phyloP scores from a whole-genome alignment of 108 stramenopile genomes.

The Chaetoceros muelleri region DNA sequence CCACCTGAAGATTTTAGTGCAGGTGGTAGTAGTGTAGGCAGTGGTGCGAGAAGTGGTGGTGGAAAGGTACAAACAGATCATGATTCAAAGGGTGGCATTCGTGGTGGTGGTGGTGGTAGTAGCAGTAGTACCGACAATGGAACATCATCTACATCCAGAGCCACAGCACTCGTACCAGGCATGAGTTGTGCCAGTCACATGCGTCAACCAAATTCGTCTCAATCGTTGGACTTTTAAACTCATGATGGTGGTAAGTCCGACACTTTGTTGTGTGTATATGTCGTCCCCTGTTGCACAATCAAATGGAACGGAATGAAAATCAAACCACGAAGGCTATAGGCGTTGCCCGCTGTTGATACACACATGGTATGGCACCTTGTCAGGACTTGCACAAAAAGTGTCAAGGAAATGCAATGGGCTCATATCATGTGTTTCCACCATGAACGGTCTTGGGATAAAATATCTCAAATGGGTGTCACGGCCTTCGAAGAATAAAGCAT shows the following conservation, averaged over 20 bases:
- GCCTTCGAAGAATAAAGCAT: constrained; percentile 49
- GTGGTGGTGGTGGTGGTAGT: constrained; percentile 14
- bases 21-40: constrained; percentile 18
- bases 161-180: background rate
- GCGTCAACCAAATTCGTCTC: constrained; percentile 15
- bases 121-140: constrained; percentile 37
- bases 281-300: background rate
- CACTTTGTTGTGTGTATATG: constrained; percentile 1
- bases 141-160: constrained; percentile 18
- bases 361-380: background rate
- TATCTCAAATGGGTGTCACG: constrained; percentile 42
- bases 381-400: constrained; percentile 2
- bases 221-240: constrained; percentile 33
- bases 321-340: constrained; percentile 3
- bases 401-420: constrained; percentile 26
- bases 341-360: constrained; percentile 6
- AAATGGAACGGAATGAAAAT: background rate
- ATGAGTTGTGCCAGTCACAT: constrained; percentile 14
- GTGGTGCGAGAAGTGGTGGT: constrained; percentile 22
- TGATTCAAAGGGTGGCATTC: background rate
- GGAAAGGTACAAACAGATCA: constrained; percentile 2
- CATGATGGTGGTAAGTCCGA: background rate
- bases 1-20: constrained; percentile 63
- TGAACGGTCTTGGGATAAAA: constrained; percentile 14
- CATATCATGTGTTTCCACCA: constrained; percentile 16